Evolutionary conservation across 1,139 yeast genomes (phyloP).

Genomic region (Hanseniaspora sp.): DNA sequence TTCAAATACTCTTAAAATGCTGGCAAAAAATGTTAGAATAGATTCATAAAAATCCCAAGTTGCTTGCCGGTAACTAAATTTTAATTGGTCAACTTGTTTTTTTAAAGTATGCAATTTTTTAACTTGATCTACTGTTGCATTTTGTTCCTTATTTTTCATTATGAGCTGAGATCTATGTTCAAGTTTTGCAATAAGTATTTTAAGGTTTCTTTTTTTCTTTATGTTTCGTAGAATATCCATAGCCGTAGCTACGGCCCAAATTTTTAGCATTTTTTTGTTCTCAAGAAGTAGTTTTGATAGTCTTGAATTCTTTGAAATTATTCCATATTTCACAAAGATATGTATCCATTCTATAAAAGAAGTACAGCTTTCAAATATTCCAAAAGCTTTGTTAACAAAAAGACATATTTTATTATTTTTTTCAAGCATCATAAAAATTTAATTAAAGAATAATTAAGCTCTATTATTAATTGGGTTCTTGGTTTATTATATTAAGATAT

Average conservation of each 20-base stretch:
- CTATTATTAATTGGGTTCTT: not conserved
- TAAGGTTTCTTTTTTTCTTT: not conserved
- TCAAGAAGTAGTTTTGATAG: not conserved
- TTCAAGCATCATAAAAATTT: not conserved
- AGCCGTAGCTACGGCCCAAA: not conserved
- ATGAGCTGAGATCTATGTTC: not conserved
- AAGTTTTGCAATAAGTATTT: not conserved
- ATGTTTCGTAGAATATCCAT: not conserved
- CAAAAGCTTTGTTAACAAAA: not conserved
- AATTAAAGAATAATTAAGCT: not conserved
- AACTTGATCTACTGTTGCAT: not conserved
- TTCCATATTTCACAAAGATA: constrained; percentile 2
- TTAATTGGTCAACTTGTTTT: not conserved
- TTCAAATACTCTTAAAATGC: not conserved
- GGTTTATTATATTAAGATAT: no score
- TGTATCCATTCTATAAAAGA: constrained; percentile 3
- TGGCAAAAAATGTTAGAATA: not conserved
- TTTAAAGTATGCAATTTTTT: not conserved
- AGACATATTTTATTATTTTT: not conserved
- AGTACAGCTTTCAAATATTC: not conserved
- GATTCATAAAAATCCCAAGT: constrained; percentile 2
- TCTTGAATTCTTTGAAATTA: not conserved
- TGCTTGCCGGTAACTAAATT: not conserved
- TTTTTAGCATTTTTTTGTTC: not conserved
- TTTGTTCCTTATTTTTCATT: not conserved